phyloP scores from a whole-genome alignment of 192 early-diverging fungal genomes.

The Gigaspora rosea region DNA sequence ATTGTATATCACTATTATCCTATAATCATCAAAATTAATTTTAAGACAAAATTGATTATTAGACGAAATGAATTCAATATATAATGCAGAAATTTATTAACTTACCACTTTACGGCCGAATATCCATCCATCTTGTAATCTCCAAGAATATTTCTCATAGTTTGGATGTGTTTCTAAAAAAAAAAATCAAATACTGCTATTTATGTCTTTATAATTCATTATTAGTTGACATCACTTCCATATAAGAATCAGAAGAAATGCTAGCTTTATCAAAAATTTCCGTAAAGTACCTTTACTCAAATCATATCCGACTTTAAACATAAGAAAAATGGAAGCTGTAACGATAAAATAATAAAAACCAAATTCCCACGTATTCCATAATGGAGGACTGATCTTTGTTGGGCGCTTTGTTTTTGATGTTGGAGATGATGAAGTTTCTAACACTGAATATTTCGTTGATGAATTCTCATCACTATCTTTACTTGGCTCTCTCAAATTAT shows the following conservation, averaged over 20 bases:
- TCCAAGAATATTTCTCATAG: constrained; percentile 44
- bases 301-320: constrained; percentile 63
- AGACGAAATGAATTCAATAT: neutral
- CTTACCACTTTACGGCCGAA: constrained; percentile 62
- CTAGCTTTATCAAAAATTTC: neutral
- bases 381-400: constrained; percentile 49
- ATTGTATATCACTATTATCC: constrained; percentile 79
- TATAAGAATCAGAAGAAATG: neutral
- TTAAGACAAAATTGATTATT: neutral
- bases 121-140: constrained; percentile 70
- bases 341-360: constrained; percentile 72
- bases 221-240: neutral
- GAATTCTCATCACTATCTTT: neutral
- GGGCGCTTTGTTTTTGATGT: neutral
- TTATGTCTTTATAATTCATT: neutral
- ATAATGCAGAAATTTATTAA: neutral
- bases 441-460: neutral
- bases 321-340: constrained; percentile 56
- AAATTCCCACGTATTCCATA: constrained; percentile 71
- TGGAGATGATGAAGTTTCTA: neutral
- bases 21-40: constrained; percentile 24
- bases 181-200: neutral
- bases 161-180: constrained; percentile 43
- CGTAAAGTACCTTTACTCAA: constrained; percentile 50
- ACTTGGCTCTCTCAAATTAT: too few species aligned